Conservation (phyloP, 2,329 filamentous ascomycete species). For the Rhexocercosporidium sp. region DNA sequence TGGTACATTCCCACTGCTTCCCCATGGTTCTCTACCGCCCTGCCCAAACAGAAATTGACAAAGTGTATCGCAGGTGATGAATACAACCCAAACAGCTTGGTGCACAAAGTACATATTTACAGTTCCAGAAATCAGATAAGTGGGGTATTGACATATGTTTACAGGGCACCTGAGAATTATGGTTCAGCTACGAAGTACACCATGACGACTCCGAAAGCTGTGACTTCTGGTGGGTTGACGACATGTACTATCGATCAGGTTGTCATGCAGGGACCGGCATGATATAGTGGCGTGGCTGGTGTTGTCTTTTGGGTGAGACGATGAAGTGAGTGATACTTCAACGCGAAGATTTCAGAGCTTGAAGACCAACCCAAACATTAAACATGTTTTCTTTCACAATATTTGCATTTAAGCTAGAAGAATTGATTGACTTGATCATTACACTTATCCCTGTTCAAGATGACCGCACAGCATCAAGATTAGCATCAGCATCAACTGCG, state of each 20-base stretch:
- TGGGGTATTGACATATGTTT: conserved; percentile 4
- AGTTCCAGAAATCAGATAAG: not conserved
- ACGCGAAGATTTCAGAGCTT: too few species aligned
- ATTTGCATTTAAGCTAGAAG: too few species aligned
- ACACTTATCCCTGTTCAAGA: too few species aligned
- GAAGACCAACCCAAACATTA: too few species aligned
- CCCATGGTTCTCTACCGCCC: too few species aligned
- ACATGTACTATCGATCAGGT: conserved; percentile 28
- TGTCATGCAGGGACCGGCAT: conserved; percentile 23
- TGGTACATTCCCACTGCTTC: conserved; percentile 9
- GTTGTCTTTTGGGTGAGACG: not conserved
- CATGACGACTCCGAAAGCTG: conserved; percentile 43
- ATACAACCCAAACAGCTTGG: conserved; percentile 29
- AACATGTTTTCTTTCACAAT: too few species aligned
- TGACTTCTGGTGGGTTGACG: conserved; percentile 42
- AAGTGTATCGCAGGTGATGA: conserved; percentile 31
- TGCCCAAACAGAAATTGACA: not conserved
- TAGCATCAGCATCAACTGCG: not conserved
- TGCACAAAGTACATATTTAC: conserved; percentile 32
- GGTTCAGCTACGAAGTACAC: conserved; percentile 45
- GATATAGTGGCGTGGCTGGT: not conserved
- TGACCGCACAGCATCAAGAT: not conserved
- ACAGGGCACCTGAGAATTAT: conserved; percentile 46
- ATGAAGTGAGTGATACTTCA: not conserved
- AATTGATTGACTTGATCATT: too few species aligned